A percentile compares a stretch with the other conserved stretches of the same genome.
Conservation (phyloP, 257 asterid species). For the Capsicum rhomboideum region DNA sequence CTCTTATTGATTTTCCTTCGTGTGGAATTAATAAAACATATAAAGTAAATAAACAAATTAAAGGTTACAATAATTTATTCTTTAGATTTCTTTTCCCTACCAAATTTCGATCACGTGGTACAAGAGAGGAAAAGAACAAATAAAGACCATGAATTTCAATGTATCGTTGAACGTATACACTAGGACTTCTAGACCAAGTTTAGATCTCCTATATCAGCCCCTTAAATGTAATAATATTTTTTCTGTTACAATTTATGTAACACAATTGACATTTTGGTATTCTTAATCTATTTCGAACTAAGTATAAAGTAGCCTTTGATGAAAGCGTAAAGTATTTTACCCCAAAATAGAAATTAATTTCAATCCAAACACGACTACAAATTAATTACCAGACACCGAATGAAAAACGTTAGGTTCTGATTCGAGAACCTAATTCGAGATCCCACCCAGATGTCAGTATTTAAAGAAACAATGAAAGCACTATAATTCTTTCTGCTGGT, state of each 20-base stretch:
- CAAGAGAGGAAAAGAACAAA: not conserved
- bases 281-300: rapidly evolving
- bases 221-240: no score
- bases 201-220: not conserved
- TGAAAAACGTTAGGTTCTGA: not conserved
- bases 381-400: not conserved
- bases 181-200: not conserved
- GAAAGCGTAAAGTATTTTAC: no score
- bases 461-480: not conserved
- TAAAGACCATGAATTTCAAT: not conserved
- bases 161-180: not conserved
- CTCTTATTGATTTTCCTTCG: not conserved
- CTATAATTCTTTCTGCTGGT: not conserved
- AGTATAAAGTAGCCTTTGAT: no score
- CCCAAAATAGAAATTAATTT: no score
- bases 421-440: no score
- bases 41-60: not conserved
- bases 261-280: no score
- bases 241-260: not conserved
- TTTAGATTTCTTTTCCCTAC: not conserved
- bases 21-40: not conserved
- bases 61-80: not conserved
- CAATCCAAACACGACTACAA: not conserved
- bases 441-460: not conserved
- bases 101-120: not conserved